phyloP scores from a whole-genome alignment of 495 filamentous ascomycete genomes.

The Podospora bellae-mahoneyi region DNA sequence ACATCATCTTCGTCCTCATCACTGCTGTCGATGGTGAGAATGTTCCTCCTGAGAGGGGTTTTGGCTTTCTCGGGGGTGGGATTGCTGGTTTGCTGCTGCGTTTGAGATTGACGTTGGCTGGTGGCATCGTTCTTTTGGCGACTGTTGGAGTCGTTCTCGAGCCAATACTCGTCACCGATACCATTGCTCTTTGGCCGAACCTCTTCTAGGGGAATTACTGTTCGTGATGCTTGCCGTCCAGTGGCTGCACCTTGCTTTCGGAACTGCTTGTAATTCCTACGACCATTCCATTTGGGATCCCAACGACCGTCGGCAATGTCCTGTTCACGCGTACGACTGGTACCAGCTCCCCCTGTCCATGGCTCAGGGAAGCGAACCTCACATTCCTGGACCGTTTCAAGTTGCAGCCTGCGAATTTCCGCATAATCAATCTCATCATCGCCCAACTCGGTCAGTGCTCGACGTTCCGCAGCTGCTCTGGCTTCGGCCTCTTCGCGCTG shows the following conservation, averaged over 20 bases:
- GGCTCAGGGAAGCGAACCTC: constrained; percentile 48
- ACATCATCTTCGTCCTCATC: constrained; percentile 35
- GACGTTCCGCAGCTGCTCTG: constrained; percentile 55
- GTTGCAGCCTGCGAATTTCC: constrained; percentile 67
- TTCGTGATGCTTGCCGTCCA: constrained; percentile 46
- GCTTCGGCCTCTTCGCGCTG: constrained; percentile 68
- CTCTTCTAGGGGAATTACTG: constrained; percentile 78
- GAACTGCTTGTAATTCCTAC: constrained; percentile 96
- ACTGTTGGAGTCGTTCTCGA: constrained; percentile 42
- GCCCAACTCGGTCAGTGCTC: constrained; percentile 48
- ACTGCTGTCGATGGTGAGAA: constrained; percentile 38
- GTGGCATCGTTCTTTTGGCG: constrained; percentile 28
- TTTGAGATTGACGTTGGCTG: constrained; percentile 12
- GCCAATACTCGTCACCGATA: constrained; percentile 82
- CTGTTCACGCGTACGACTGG: constrained; percentile 37
- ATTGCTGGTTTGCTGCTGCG: constrained; percentile 6
- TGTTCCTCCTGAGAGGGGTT: constrained; percentile 18
- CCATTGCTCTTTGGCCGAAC: constrained; percentile 75
- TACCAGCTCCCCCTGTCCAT: not conserved
- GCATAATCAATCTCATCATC: constrained; percentile 61
- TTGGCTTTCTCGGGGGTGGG: not conserved
- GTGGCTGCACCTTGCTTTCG: constrained; percentile 56
- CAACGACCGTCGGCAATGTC: constrained; percentile 61
- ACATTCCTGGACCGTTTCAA: constrained; percentile 69
- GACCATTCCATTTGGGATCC: constrained; percentile 90